Base-by-base conservation (phyloP, 2,329 filamentous ascomycete species). In the Colletotrichum paranaense region DNA sequence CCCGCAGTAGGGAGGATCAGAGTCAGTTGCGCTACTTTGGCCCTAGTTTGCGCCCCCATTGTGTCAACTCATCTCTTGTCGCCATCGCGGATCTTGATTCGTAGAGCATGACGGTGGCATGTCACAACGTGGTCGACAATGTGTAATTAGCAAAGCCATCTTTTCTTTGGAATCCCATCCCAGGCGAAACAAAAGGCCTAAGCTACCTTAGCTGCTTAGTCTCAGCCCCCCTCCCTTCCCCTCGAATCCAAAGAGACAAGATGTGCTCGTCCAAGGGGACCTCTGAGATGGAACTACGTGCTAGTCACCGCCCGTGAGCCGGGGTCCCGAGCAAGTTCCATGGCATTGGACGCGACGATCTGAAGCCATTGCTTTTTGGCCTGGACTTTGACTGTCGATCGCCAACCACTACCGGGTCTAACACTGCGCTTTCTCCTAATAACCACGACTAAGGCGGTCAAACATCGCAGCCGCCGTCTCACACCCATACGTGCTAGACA, bases 171-270 rank as follows among this genome's bases (percentile, higher is more conserved):
- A 49, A n/a, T 64, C 35, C 55, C 30, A 24, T 35, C 11, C 24
- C 11, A 53, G 49, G 66, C 66, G 66, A 69, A 69, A 73, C 66
- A 46, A 38, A 9, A 55, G 53, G 19, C 53, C 49, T 53, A 28
- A 55, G 60, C 46, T 69, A 49, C 42, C 42, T 49, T 49, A 42
- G 38, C 38, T 42, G 38, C 38, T 42, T 42, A 56, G 53, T 22
- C 26, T 59, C 58, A 59, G 53, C 53, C 59, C 46, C 19, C 22
- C 5, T 24, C 12, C 32, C 26, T 62, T 5, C 24, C 6, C 32
- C 26, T 62, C 35, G 24, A 46, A 5, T 42, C 38, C 16, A 19
- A 42, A 53, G 49, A 24, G 49, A n/a, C 49, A 12, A 26, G 1
- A 26, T 60, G 38, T 19, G n/a, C 11, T 26, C 57, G 35, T 12